Base-by-base conservation (phyloP, 257 asterid species). In the Ballota nigra region DNA sequence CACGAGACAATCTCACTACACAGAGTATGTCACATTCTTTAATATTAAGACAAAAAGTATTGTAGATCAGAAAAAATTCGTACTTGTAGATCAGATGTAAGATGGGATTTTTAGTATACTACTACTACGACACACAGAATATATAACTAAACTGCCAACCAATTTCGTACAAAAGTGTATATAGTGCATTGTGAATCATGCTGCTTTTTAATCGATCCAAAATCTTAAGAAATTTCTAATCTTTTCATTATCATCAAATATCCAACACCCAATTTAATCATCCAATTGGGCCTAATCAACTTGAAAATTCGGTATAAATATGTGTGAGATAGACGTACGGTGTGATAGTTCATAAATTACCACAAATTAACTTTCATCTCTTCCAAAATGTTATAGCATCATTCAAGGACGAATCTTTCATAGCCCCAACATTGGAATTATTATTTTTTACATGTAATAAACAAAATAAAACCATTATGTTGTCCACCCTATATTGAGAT, bases 101-200 rank as follows among this genome's bases (percentile, higher is more conserved):
- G 53, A 76, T 76, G 76, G 80, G 63, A 16, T 53, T 4, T 38
- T 63, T 40, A 76, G 43, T 75, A 28, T 18, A 45, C 11, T 66
- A 68, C 8, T 10, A 40, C 57, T 2, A 38, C 45, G 57, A 73
- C 61, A 28, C 4, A 45, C 12, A 67, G 16, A 10, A 66, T 34
- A 18, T 38, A 52, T 12, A 12, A 3, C n/a, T 41, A 70, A 58
- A 58, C 38, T 29, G 43, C 66, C 66, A 29, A 29, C 66, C 66
- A 60, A 29, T 29, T 13, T n/a, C 12, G 45, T 8, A 60, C 66
- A 29, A 29, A 15, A 60, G 9, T 41, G 8, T 12, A 2, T 41
- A 15, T 22, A 65, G 57, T 66, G 28, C 52, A 52, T 33, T 10
- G 5, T 1, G 61, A 9, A 55, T 55, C 31, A 9, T 22, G 6